Conservation (phyloP, 2,329 filamentous ascomycete genomes). For the Nothomitra cinnamomea region DNA sequence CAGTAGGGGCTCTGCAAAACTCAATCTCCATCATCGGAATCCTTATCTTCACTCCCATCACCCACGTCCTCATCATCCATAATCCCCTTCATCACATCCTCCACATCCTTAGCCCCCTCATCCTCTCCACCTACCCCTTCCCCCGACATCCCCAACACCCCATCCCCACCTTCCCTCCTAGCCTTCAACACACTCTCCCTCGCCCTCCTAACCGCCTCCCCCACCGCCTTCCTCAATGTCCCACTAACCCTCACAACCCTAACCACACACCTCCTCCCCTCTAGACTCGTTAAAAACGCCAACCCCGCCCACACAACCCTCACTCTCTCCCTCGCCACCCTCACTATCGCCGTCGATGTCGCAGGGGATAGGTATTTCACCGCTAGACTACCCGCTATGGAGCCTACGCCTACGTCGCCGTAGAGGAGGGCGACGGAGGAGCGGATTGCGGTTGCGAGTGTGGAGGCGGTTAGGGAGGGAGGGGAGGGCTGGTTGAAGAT, state of each 20-base stretch:
- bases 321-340: constrained; percentile 67
- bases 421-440: constrained; percentile 56
- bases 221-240: constrained; percentile 81
- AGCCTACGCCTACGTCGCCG: constrained; percentile 76
- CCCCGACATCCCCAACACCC: constrained; percentile 12
- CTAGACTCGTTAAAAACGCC: constrained; percentile 57
- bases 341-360: constrained; percentile 88
- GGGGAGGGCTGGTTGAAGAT: constrained; percentile 66
- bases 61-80: constrained; percentile 30
- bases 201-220: constrained; percentile 70
- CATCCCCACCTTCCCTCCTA: constrained; percentile 21
- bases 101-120: constrained; percentile 25
- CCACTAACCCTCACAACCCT: constrained; percentile 77
- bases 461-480: constrained; percentile 46
- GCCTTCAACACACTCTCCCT: constrained; percentile 21
- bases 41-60: constrained; percentile 20
- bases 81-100: constrained; percentile 20
- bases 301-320: constrained; percentile 81
- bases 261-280: constrained; percentile 53
- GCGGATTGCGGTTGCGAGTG: constrained; percentile 52
- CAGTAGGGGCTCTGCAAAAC: neutral
- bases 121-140: constrained; percentile 23
- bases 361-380: constrained; percentile 85
- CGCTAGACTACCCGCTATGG: constrained; percentile 49
- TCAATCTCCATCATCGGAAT: constrained; percentile 21